These are phyloP conservation scores for Pseudevernia furfuracea DNA, from an alignment of 495 filamentous ascomycete genomes.

Conservation along the genomic window DNA sequence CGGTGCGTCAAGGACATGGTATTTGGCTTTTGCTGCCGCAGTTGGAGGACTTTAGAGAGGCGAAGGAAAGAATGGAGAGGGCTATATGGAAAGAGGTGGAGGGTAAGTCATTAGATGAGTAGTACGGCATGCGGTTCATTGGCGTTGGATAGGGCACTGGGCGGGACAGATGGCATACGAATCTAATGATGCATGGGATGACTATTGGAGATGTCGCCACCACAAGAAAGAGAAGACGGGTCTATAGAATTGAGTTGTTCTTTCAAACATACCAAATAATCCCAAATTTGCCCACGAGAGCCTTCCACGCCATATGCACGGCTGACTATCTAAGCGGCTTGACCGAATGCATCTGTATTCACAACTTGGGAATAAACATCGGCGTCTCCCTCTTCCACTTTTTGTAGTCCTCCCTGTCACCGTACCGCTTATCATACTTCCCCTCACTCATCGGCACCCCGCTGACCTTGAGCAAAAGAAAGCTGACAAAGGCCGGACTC, in stretches of 20 bases:
- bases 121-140: not conserved
- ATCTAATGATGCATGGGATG: not conserved
- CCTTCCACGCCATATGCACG: not conserved
- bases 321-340: not conserved
- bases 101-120: conserved; percentile 7
- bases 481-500: conserved; percentile 55
- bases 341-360: not conserved
- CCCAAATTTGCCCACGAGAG: not conserved
- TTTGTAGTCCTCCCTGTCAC: conserved; percentile 56
- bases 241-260: not conserved
- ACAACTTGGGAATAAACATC: conserved; percentile 54
- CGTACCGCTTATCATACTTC: conserved; percentile 58
- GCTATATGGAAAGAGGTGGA: not conserved
- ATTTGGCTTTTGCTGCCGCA: conserved; percentile 68
- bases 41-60: not conserved
- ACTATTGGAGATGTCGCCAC: not conserved
- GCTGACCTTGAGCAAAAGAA: conserved; percentile 52
- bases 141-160: not conserved
- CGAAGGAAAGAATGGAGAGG: not conserved
- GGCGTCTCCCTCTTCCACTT: conserved; percentile 60
- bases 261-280: not conserved
- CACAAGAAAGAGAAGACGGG: not conserved
- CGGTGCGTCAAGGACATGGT: conserved; percentile 83
- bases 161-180: not conserved
- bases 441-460: conserved; percentile 55